These are phyloP conservation scores for Plectosphaerella plurivora DNA, from an alignment of 2,329 filamentous ascomycete species.

Conservation along the genomic window DNA sequence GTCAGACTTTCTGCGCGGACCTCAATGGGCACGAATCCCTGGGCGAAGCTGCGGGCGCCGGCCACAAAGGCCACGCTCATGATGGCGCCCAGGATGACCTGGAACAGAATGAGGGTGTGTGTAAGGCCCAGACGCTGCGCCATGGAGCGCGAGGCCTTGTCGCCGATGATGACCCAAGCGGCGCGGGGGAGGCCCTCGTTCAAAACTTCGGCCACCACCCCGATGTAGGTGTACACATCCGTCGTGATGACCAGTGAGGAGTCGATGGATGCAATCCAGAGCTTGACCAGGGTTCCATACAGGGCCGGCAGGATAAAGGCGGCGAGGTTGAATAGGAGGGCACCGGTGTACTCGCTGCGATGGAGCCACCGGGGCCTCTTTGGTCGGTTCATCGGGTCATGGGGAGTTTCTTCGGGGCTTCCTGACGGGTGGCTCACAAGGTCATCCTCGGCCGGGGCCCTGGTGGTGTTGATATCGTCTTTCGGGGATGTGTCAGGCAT, in stretches of 20 bases:
- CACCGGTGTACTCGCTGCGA: conserved; percentile 42
- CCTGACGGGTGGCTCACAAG: neutral
- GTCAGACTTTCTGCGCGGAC: conserved; percentile 52
- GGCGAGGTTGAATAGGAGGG: conserved; percentile 57
- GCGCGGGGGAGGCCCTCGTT: conserved; percentile 70
- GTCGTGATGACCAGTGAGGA: conserved; percentile 57
- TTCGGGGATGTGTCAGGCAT: conserved; percentile 6
- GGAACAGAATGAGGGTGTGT: conserved; percentile 59
- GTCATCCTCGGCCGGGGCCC: neutral
- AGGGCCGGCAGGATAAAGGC: conserved; percentile 63
- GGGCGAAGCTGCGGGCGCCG: conserved; percentile 50
- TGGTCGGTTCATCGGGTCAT: neutral
- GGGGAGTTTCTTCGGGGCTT: neutral
- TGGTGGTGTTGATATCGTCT: neutral
- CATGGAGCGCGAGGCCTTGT: conserved; percentile 49
- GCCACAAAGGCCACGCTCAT: conserved; percentile 56
- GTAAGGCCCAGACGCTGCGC: conserved; percentile 52
- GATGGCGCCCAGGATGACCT: conserved; percentile 50
- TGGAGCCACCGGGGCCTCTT: neutral
- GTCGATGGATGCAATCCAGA: conserved; percentile 67
- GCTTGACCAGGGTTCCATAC: conserved; percentile 62
- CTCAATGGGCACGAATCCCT: conserved; percentile 58
- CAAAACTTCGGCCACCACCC: conserved; percentile 60
- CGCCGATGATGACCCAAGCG: conserved; percentile 65
- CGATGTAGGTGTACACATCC: conserved; percentile 66